Conservation (phyloP, 768 basidiomycete genomes). For the Termitomyces sp. region DNA sequence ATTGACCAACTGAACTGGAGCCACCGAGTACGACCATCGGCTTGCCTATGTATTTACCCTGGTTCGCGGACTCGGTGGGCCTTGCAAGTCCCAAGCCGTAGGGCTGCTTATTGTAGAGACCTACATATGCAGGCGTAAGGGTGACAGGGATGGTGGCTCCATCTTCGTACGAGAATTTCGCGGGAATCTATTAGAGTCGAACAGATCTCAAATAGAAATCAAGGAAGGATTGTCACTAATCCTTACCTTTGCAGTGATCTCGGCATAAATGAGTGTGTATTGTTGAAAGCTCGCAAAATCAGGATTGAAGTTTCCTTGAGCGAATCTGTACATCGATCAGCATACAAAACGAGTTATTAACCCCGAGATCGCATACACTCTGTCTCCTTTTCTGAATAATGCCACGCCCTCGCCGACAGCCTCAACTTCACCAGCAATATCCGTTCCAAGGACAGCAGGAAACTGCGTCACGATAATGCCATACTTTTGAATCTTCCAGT, state of each 20-base stretch:
- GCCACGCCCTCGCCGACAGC: conserved; percentile 50
- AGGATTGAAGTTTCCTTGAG: conserved; percentile 35
- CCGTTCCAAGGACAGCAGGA: conserved; percentile 46
- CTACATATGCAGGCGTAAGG: conserved; percentile 32
- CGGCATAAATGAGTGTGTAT: conserved; percentile 36
- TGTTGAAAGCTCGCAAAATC: conserved; percentile 41
- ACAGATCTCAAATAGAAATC: no score
- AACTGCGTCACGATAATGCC: conserved; percentile 36
- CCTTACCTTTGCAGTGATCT: conserved; percentile 36
- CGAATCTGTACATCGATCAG: conserved; percentile 26
- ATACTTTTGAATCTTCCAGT: conserved; percentile 47
- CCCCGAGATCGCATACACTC: conserved; percentile 41
- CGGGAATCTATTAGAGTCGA: conserved; percentile 29
- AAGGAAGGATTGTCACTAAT: no score
- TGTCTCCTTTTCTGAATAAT: conserved; percentile 47
- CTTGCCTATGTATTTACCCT: conserved; percentile 25
- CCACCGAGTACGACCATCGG: conserved; percentile 31
- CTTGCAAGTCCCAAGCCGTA: conserved; percentile 21
- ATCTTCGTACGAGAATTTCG: conserved; percentile 32
- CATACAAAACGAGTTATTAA: background rate
- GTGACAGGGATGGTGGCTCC: conserved; percentile 40
- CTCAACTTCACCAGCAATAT: conserved; percentile 49
- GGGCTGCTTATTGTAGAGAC: conserved; percentile 25
- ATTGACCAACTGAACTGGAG: conserved; percentile 24
- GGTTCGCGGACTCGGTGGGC: conserved; percentile 20